Conservation (phyloP, 352 stramenopile genomes). For the Elongisporangium senticosum region DNA sequence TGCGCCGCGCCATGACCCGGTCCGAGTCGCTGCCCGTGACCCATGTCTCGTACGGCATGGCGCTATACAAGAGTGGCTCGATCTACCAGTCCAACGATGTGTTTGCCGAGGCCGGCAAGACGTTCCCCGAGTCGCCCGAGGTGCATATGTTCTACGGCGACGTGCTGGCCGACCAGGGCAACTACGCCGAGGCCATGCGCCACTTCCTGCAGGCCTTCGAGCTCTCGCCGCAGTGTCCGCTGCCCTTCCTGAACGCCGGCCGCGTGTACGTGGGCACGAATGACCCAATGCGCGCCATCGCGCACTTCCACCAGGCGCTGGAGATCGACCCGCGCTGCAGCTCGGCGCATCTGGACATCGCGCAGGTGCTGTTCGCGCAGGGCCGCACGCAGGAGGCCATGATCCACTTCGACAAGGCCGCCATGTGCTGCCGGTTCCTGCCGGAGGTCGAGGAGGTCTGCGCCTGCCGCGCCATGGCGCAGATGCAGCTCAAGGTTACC, state of each 20-base stretch:
- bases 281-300: constrained; percentile 71
- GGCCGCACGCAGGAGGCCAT: constrained; percentile 66
- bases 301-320: constrained; percentile 77
- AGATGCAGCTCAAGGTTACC: constrained; percentile 80
- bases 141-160: constrained; percentile 82
- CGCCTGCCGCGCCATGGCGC: constrained; percentile 67
- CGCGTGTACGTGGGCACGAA: constrained; percentile 82
- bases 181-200: constrained; percentile 77
- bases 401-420: constrained; percentile 64
- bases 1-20: constrained; percentile 67
- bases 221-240: constrained; percentile 65
- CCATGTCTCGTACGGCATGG: constrained; percentile 81
- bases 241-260: constrained; percentile 81
- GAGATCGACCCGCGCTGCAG: constrained; percentile 71
- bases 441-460: constrained; percentile 82
- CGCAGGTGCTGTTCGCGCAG: constrained; percentile 82
- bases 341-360: constrained; percentile 80
- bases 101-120: constrained; percentile 58
- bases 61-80: constrained; percentile 81
- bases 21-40: constrained; percentile 71
- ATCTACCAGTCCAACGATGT: constrained; percentile 79
- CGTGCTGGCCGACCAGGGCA: constrained; percentile 73
- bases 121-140: constrained; percentile 67
- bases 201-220: constrained; percentile 69
- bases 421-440: constrained; percentile 73